Evolutionary conservation across 768 basidiomycete species (phyloP).

Genomic region (Cubamyces sp.): DNA sequence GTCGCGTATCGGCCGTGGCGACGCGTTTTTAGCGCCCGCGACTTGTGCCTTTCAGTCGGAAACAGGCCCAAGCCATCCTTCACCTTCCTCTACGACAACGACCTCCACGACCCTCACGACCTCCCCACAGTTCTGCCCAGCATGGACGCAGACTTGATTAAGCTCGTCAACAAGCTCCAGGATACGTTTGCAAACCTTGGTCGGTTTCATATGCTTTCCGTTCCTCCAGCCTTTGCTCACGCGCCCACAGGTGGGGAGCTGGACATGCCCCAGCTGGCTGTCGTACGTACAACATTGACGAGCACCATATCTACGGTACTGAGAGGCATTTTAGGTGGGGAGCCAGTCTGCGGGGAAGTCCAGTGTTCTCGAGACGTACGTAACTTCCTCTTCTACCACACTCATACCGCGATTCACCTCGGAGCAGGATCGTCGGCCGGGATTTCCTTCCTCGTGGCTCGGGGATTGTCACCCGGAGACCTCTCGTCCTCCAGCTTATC

Average conservation of each 20-base stretch:
- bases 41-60: constrained; percentile 11
- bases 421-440: constrained; percentile 80
- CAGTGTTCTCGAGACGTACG: constrained; percentile 93
- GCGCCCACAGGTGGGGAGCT: constrained; percentile 72
- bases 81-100: neutral
- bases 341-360: constrained; percentile 98
- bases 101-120: constrained; percentile 25
- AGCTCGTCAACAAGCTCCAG: constrained; percentile 93
- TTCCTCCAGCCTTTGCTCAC: constrained; percentile 20
- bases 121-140: constrained; percentile 19
- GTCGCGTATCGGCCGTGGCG: constrained; percentile 26
- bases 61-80: neutral
- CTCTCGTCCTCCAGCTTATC: constrained; percentile 93
- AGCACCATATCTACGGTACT: constrained; percentile 3
- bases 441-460: constrained; percentile 88
- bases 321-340: constrained; percentile 65
- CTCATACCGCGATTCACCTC: constrained; percentile 1
- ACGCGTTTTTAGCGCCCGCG: constrained; percentile 23
- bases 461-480: constrained; percentile 96
- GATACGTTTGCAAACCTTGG: constrained; percentile 90
- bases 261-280: constrained; percentile 91
- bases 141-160: constrained; percentile 96
- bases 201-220: constrained; percentile 43
- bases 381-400: constrained; percentile 25
- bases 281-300: constrained; percentile 55